These are phyloP conservation scores for Papiliotrema flavescens DNA, from an alignment of 1,284 basidiomycete genomes.

Conservation along the genomic window DNA sequence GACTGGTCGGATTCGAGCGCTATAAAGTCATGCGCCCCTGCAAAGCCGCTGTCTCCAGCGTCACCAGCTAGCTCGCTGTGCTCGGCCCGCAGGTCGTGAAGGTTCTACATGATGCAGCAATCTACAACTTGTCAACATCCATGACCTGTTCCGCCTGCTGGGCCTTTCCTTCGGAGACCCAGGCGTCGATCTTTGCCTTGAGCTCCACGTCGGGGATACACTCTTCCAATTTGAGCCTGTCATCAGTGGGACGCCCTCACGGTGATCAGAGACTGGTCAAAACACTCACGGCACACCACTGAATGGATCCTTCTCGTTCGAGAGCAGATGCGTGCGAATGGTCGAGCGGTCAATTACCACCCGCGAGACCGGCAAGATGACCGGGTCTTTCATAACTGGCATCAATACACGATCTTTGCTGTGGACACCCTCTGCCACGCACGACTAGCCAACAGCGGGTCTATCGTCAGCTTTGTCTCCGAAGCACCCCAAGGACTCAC, in stretches of 20 bases:
- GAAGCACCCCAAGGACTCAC: slow-evolving; percentile 51
- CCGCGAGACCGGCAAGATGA: slow-evolving; percentile 79
- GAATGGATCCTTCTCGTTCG: slow-evolving; percentile 87
- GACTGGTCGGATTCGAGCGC: no score
- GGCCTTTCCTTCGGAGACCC: slow-evolving; percentile 54
- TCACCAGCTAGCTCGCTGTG: no score
- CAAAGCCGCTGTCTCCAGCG: no score
- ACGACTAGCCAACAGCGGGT: slow-evolving; percentile 34
- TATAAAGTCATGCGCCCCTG: no score
- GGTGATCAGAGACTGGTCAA: not conserved
- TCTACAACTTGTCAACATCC: slow-evolving; percentile 40
- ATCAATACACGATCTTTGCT: not conserved
- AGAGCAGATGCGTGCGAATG: slow-evolving; percentile 91
- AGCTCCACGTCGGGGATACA: slow-evolving; percentile 67
- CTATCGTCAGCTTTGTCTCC: slow-evolving; percentile 9
- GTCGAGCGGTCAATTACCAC: slow-evolving; percentile 82
- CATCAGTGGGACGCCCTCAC: not conserved
- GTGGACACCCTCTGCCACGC: not conserved
- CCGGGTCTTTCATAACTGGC: slow-evolving; percentile 94
- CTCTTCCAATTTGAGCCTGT: slow-evolving; percentile 66
- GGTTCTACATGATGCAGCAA: not conserved
- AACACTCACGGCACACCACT: slow-evolving; percentile 64
- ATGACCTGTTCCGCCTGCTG: slow-evolving; percentile 31
- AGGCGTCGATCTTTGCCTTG: slow-evolving; percentile 62
- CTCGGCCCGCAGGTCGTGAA: no score